Base-by-base conservation (phyloP, 495 filamentous ascomycete genomes). In the Penicillium ucsense region DNA sequence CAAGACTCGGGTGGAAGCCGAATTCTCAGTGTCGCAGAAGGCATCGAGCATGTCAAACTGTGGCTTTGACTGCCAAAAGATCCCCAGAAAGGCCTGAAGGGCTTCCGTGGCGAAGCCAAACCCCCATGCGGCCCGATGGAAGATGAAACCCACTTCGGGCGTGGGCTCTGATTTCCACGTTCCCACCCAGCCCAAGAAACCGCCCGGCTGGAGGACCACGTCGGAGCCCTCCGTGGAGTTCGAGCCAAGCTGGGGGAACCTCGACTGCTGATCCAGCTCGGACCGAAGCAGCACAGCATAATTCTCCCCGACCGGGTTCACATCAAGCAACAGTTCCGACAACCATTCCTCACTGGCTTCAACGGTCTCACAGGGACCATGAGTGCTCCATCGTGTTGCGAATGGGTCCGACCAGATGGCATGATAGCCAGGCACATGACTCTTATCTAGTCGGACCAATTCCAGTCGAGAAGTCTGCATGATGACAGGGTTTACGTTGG, bases 61-160 rank as follows among this genome's bases (percentile, higher is more conserved):
- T 3, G 54, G 53, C 38, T 46, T 60, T 3, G 38, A 38, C 4
- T 43, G n/a, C 62, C 64, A 66, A 39, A 61, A 67, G 10, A 55
- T 27, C 11, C 50, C 31, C 2, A 61, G 27, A 46, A 62, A 64
- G 1, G 45, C 59, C 32, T 32, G 43, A 45, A 69, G 27, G 1
- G 59, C 64, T 35, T 66, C 62, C 0, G 58, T 61, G 4, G 64
- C 64, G 45, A 60, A 63, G 2, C 66, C 66, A 8, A 51, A 34
- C 3, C 64, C 64, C 64, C 59, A 66, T 2, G 41, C 51, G 4
- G 43, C 43, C n/a, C 47, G 55, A 37, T 60, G 50, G 11, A 62
- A 64, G 11, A 57, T 56, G 35, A 61, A 64, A 4, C 64, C 60
- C 10, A 67, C 43, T 46, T 67, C 56, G 0, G 65, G 55, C 4